Base-by-base conservation (phyloP, 441 rosid genomes). In the Breynia disticha region DNA sequence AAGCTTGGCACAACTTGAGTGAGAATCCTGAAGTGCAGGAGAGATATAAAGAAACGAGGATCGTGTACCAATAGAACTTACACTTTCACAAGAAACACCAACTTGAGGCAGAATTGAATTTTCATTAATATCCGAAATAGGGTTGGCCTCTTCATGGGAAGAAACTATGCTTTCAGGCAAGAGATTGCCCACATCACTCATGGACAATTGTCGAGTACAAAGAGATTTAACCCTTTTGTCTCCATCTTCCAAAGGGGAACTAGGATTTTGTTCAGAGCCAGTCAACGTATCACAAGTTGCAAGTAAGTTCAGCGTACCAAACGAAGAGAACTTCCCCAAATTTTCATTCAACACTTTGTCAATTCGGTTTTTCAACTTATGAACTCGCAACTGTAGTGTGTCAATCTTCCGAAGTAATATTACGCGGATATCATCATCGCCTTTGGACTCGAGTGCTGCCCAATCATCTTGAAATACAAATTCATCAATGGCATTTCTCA, bases 331-430 rank as follows among this genome's bases (percentile, higher is more conserved):
- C 61, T 74, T 83, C 67, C 46, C 65, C 38, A 87, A 88, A 64
- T 75, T 78, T 55, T 83, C 87, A 61, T 63, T 69, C 64, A 77
- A 48, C 62, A 82, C 76, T 70, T 76, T 82, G 56, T 85, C 94
- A 16, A 82, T 63, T 18, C 84, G 78, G 49, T 55, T 62, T 73
- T 70, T 85, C 72, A 81, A 60, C 65, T 65, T 76, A 35, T 54
- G 63, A 15, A 75, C 74, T 66, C 73, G 76, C 2, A 74, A 71
- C 50, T 83, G 81, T 7, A 74, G 71, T 42, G 65, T 64, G 68
- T 82, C 93, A 67, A 87, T 75, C 76, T 79, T 84, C 48, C 67
- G 50, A 56, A 91, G 86, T 37, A 78, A 72, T 55, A 76, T 75
- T 67, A 73, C 94, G 63, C 68, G 54, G 59, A 61, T 65, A 15